Base-by-base conservation (phyloP, 768 basidiomycete species). In the Kwoniella sp. region DNA sequence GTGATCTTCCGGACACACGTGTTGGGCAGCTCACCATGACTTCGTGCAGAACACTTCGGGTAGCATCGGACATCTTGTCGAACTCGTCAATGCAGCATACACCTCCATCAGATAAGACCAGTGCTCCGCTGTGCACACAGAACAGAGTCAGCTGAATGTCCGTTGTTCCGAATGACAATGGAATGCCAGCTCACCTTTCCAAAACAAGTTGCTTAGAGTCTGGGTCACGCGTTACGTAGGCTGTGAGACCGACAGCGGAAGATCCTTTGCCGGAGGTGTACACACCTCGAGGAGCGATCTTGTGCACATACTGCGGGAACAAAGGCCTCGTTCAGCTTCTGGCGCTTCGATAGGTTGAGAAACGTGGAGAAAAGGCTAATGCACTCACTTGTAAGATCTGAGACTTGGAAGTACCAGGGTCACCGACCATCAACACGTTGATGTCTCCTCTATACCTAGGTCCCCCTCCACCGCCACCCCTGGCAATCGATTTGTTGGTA, bases 61-160 rank as follows among this genome's bases (percentile, higher is more conserved):
- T 83, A 7, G 83, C 77, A 70, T 84, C 83, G 27, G 77, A 79
- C 83, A 84, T 84, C 72, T 84, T 84, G 76, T 84, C 83, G 63
- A 99, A 98, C 80, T 98, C 95, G 71, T 98, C 95, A 69, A 98
- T 98, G 77, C 95, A 98, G 78, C 93, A 97, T 4, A 97, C 92
- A 78, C 94, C 95, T 1, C 95, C 95, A 69, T 97, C 95, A 77
- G 58, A 69, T 5, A 70, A 65, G 24, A 71, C 68, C 9, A 72
- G 58, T 5, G 70, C 69, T 15, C 65, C 64, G 63, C 63, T 66
- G 56, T 17, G 10, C 36, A 15, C 48, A 12, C 7, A 24, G 29
- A 52, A 15, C 21, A 22, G 4, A 8, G 53, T 55, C 29, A 62
- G 47, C 22, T 50, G 33, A 52, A 21, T 26, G 12, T 22, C 27